Evolutionary conservation across 169 alveolate species (phyloP).

Genomic region (Perkinsus chesapeaki): DNA sequence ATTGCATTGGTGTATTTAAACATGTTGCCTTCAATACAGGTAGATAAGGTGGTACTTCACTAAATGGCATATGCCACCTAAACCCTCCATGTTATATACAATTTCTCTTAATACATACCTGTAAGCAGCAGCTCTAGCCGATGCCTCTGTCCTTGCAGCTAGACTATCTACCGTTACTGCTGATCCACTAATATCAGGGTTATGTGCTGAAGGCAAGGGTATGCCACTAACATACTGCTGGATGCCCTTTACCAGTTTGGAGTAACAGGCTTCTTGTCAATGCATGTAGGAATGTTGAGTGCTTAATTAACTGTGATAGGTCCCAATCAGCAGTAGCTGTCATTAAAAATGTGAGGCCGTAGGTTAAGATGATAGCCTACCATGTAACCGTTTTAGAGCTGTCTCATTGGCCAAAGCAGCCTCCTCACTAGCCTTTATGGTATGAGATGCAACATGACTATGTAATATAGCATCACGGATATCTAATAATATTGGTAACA

Average conservation of each 20-base stretch:
- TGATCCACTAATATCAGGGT: background rate
- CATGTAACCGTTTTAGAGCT: background rate
- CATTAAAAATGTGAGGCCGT: background rate
- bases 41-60: background rate
- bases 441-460: background rate
- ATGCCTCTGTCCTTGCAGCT: background rate
- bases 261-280: background rate
- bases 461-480: background rate
- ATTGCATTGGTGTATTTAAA: no score
- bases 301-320: background rate
- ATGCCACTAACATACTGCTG: background rate
- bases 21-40: background rate
- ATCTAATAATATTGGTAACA: background rate
- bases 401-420: background rate
- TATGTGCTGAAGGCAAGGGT: background rate
- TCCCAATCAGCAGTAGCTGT: background rate
- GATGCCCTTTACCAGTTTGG: background rate
- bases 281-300: background rate
- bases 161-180: background rate
- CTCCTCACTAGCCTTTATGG: background rate
- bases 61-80: background rate
- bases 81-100: background rate
- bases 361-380: background rate
- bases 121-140: background rate
- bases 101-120: background rate